Base-by-base conservation (phyloP, 2,329 filamentous ascomycete genomes). In the Sarocladium strictum region DNA sequence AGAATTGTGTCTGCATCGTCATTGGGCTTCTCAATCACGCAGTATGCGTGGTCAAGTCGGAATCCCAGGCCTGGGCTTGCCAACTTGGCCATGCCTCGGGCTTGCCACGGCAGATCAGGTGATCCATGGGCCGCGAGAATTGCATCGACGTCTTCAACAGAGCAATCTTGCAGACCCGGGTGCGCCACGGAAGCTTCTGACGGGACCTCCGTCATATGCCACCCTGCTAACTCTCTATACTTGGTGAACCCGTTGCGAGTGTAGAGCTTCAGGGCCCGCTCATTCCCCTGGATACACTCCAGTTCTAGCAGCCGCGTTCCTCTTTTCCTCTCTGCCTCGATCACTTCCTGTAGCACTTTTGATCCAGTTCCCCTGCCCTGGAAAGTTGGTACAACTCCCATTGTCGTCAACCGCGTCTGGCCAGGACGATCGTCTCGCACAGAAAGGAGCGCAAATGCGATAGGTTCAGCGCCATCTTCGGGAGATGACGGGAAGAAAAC, bases 371-470 rank as follows among this genome's bases (percentile, higher is more conserved):
- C 59, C 27, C 58, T 57, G 26, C 58, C 58, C 35, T 56, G 58
- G n/a, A 41, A 53, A 2, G 41, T 11, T 1, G 56, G 55, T 33
- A 61, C 54, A 12, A 62, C 58, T n/a, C 58, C 62, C 55, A 63
- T 59, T 45, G 54, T 29, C 2, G 55, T 58, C 0, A 63, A 52
- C n/a, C 62, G 58, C 4, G 53, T 51, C 24, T 61, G 53, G 3
- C 35, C 41, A 9, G 60, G 59, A 11, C 58, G 58, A 38, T 62
- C 62, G 6, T 56, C 53, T 3, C 60, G 53, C 23, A 53, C 41
- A 1, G 62, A 58, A 17, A 63, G 56, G 29, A 63, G 53, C n/a
- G 38, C 56, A 21, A 62, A 61, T 1, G 55, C 60, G 3, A 62
- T 23, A 11, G 58, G 53, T 29, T 57, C 56, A 3, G 17, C 54